Base-by-base conservation (phyloP, 805 yeast species). In the Starmerella bombi region DNA sequence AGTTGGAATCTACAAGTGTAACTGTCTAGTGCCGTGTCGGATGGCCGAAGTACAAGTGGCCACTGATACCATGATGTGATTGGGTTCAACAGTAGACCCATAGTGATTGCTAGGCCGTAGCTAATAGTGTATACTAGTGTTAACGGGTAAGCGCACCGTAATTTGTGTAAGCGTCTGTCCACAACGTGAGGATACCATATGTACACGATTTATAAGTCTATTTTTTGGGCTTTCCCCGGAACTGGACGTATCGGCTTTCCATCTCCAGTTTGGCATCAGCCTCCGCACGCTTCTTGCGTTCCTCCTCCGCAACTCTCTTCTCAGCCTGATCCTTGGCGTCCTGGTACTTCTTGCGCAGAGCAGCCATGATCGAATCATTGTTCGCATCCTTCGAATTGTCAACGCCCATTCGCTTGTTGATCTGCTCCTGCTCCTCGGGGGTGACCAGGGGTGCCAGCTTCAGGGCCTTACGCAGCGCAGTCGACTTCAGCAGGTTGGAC, bases 401-500 rank as follows among this genome's bases (percentile, higher is more conserved):
- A 14, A 34, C 27, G 12, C 49, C 51, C 25, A 42, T 22, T 7
- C 43, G 32, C 40, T 49, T 43, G 33, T 59, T 54, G 35, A 56
- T 49, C 32, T 48, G 51, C 28, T 49, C 65, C 44, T 52, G 57
- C 33, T 70, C 63, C 40, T 58, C 64, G 18, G 79, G 70, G 32
- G 72, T 68, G 31, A 72, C 73, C 48, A 80, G 67, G 12, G 77
- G 77, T 2, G 84, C 74, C 51, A 81, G 64, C 10, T 74, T 71
- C 23, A 73, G 59, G 40, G 62, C 44, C 31, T 63, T 65, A 62
- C 96, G 72, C 54, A 81, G 72, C 41, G 60, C 50, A 39, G 69
- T 61, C 46, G 67, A 70, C 59, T 79, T 75, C 53, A 91, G 67
- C 19, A 80, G 52, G 37, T 71, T 56, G 9, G 88, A 73, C 64